A percentile compares a stretch with the other conserved stretches of the same genome.
These are phyloP conservation scores for Termitomyces sp. DNA, from an alignment of 768 basidiomycete genomes.

Conservation along the genomic window DNA sequence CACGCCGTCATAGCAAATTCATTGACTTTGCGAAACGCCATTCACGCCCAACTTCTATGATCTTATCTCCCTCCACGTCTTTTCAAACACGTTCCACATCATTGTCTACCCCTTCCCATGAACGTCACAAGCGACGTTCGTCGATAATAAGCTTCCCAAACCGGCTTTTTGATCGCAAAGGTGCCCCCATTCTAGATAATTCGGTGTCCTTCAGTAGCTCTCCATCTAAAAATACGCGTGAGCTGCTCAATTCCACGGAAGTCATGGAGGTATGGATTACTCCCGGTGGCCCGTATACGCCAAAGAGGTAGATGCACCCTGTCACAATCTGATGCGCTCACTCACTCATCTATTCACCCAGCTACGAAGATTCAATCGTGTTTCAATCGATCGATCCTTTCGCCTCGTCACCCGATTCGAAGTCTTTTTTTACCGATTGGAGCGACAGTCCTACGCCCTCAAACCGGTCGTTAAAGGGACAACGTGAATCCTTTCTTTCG, in stretches of 20 bases:
- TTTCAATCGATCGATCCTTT: slow-evolving; percentile 32
- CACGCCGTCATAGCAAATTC: slow-evolving; percentile 11
- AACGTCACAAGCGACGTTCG: slow-evolving; percentile 20
- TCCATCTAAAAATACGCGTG: slow-evolving; percentile 12
- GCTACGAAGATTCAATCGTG: slow-evolving; percentile 11
- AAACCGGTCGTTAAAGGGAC: slow-evolving; percentile 13
- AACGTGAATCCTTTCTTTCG: slow-evolving; percentile 36
- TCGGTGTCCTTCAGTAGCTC: slow-evolving; percentile 17
- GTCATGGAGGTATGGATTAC: slow-evolving; percentile 27
- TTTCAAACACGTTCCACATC: slow-evolving; percentile 1
- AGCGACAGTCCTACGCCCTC: slow-evolving; percentile 22
- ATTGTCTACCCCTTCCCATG: slow-evolving; percentile 2
- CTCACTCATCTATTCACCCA: slow-evolving; percentile 1
- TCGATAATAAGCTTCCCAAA: slow-evolving; percentile 29
- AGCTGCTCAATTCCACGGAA: slow-evolving; percentile 11
- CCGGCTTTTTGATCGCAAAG: slow-evolving; percentile 28
- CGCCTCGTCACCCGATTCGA: slow-evolving; percentile 32
- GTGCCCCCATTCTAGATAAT: slow-evolving; percentile 15
- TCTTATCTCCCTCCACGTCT: slow-evolving; percentile 13
- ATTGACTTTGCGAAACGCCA: slow-evolving; percentile 15
- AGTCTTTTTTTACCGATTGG: slow-evolving; percentile 38
- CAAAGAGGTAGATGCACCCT: slow-evolving; percentile 16
- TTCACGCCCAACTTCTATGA: slow-evolving; percentile 24
- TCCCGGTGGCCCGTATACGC: slow-evolving; percentile 23
- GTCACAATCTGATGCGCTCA: background rate